Percentiles rank a stretch among this genome's conserved stretches.
Evolutionary conservation across 2,329 filamentous ascomycete genomes (phyloP).

Genomic region (Botrytis galanthina): DNA sequence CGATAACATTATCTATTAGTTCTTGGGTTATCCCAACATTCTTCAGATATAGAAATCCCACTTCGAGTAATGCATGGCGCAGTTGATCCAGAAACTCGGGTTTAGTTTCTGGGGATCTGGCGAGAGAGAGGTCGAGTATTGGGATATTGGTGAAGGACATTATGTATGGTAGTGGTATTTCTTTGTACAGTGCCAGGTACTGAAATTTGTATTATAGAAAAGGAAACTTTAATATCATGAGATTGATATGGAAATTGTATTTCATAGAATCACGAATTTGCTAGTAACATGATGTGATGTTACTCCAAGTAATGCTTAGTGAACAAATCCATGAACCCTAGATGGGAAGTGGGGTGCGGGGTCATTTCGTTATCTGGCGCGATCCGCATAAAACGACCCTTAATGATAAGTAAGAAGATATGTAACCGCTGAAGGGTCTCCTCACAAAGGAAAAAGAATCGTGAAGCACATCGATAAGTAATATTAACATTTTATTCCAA

Average conservation of each 20-base stretch:
- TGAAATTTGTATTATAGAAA: neutral
- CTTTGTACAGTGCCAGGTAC: neutral
- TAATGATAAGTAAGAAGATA: neutral
- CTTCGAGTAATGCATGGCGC: constrained; percentile 73
- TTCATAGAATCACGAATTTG: neutral
- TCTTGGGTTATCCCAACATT: constrained; percentile 71
- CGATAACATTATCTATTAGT: constrained; percentile 63
- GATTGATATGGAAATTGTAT: too few species aligned
- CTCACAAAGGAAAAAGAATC: neutral
- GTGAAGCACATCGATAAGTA: neutral
- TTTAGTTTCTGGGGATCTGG: constrained; percentile 64
- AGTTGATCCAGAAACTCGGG: constrained; percentile 68
- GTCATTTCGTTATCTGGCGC: constrained; percentile 15
- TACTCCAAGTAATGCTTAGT: neutral
- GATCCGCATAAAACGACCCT: neutral
- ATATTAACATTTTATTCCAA: constrained; percentile 1
- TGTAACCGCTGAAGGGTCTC: constrained; percentile 1
- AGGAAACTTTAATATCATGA: neutral
- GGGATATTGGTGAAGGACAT: constrained; percentile 68
- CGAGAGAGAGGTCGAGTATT: constrained; percentile 70
- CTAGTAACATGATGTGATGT: constrained; percentile 9
- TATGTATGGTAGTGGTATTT: constrained; percentile 11
- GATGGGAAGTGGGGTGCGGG: constrained; percentile 16
- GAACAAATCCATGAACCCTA: neutral
- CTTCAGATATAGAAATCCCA: constrained; percentile 84